A percentile compares a stretch with the other conserved stretches of the same genome.
Evolutionary conservation across 495 filamentous ascomycete genomes (phyloP).

Genomic region (Neurospora sp.): DNA sequence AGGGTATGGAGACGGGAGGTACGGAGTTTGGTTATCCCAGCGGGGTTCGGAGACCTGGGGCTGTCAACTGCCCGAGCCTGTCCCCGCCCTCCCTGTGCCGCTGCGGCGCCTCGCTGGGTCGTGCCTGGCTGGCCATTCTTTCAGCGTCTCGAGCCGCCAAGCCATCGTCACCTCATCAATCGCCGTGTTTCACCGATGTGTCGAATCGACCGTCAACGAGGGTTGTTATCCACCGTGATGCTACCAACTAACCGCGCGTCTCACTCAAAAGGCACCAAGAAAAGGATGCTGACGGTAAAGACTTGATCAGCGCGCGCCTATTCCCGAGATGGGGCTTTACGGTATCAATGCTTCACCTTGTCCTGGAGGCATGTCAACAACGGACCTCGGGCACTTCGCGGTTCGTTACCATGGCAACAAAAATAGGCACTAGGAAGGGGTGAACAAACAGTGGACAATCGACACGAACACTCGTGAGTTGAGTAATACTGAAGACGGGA

Average conservation of each 20-base stretch:
- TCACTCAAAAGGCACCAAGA: not conserved
- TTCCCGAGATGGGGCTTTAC: not conserved
- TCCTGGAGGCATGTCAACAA: not conserved
- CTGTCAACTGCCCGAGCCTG: not conserved
- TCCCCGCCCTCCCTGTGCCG: not conserved
- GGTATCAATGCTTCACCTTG: not conserved
- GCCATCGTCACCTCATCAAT: not conserved
- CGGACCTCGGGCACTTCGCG: not conserved
- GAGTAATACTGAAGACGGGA: not conserved
- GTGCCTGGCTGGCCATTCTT: not conserved
- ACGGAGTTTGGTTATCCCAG: not conserved
- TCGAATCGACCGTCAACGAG: not conserved
- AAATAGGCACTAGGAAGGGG: not conserved
- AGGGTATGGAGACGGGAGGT: not conserved
- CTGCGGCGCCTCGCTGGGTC: not conserved
- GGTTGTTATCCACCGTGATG: not conserved
- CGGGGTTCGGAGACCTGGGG: not conserved
- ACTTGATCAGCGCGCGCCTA: not conserved
- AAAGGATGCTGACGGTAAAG: not conserved
- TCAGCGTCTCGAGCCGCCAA: not conserved
- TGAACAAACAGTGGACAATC: not conserved
- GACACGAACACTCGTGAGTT: not conserved
- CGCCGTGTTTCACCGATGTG: not conserved
- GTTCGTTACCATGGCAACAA: not conserved
- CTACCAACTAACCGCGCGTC: not conserved